Evolutionary conservation across 208 protist genomes (phyloP), one percentile per base, ranked within the genome.

Genomic region (Crithidia sp.): DNA sequence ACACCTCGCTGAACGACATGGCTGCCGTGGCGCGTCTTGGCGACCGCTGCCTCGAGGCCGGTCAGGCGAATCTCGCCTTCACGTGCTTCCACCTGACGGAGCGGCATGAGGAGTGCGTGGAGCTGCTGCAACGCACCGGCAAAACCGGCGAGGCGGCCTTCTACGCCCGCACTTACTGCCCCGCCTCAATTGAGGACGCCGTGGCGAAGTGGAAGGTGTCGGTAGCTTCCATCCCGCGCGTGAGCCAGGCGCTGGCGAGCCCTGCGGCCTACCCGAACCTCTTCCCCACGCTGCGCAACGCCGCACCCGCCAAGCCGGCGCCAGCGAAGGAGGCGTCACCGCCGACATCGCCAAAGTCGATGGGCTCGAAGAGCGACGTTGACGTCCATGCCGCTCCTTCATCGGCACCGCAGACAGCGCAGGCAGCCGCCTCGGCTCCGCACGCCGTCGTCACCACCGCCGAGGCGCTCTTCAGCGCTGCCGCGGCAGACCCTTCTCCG

Each of bases 111-210:
- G 81, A 97, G 28, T 97, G 93, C 67, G 77, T 98, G 0, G 84
- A 97, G 40, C 77, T 99, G 28, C 84, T 99, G 7, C 82, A 79
- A 16, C 67, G 74, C 36, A 94, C 86, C 2, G 89, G 90, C 37
- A 92, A 96, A 40, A 62, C 89, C 4, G 88, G 94, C 39, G 98
- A 99, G 68, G 98, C 98, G 8, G 95, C 97, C 13, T 98, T 99
- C 68, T 96, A 99, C 75, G 97, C 98, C 2, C 90, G 98, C 53
- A 99, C 97, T 5, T 99, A 99, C 84, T 75, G 68, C 37, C 98
- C 97, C 14, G 83, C 67, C 16, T 73, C 84, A 37, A 77, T 98
- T 7, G 82, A 90, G 57, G 76, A 90, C 8, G 81, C 89, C 17
- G 94, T 99, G 12, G 67, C 73, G 40, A 71, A 95, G 72, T 99